Percentiles rank a stretch among this genome's conserved stretches.
Evolutionary conservation across 148 eudicot genomes (phyloP).

Genomic region (Nepenthes gracilis): DNA sequence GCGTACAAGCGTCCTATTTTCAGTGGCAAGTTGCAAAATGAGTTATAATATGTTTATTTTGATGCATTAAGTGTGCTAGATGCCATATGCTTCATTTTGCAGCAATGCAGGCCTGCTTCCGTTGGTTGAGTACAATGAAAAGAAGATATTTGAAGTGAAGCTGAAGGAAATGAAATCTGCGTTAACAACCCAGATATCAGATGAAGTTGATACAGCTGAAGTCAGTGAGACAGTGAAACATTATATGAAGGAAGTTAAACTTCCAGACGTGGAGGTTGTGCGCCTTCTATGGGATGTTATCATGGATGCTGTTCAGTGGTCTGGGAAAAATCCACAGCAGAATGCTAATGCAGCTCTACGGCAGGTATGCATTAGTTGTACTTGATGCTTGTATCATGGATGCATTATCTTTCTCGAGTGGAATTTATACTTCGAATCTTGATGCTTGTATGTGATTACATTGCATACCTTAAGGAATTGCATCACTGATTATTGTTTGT

Average conservation of each 20-base stretch:
- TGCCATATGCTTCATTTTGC: slow-evolving; percentile 11
- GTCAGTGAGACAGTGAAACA: slow-evolving; percentile 78
- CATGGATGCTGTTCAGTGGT: slow-evolving; percentile 98
- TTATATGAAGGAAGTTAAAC: slow-evolving; percentile 77
- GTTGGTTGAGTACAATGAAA: slow-evolving; percentile 76
- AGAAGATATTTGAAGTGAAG: slow-evolving; percentile 86
- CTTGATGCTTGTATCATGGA: no score
- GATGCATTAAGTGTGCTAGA: slow-evolving; percentile 3
- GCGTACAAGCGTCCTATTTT: background rate
- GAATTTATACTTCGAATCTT: background rate
- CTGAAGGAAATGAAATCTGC: slow-evolving; percentile 90
- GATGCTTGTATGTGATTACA: background rate
- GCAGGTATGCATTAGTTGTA: slow-evolving; percentile 36
- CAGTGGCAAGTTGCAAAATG: background rate
- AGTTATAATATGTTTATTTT: background rate
- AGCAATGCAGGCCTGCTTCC: slow-evolving; percentile 67
- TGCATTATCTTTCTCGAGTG: background rate
- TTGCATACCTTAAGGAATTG: no score
- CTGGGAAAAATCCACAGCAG: slow-evolving; percentile 96
- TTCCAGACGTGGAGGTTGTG: slow-evolving; percentile 84
- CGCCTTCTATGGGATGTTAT: slow-evolving; percentile 83
- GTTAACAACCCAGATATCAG: slow-evolving; percentile 70
- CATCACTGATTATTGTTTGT: no score
- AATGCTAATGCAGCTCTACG: slow-evolving; percentile 88
- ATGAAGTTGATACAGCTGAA: slow-evolving; percentile 76